Evolutionary conservation across 257 asterid species (phyloP).

Genomic region (Nicotiana tomentosiformis): DNA sequence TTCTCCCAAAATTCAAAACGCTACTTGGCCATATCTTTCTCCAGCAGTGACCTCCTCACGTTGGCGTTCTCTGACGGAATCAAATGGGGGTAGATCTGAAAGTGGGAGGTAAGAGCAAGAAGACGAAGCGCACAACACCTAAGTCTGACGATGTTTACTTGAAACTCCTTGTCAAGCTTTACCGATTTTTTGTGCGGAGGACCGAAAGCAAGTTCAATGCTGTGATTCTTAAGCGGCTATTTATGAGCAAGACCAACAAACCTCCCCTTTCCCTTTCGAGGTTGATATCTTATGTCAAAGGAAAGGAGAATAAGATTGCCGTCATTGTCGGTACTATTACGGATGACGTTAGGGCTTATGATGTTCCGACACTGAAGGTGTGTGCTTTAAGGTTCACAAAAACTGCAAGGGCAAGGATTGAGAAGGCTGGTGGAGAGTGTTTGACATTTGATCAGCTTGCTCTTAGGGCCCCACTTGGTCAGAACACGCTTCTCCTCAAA

Average conservation of each 20-base stretch:
- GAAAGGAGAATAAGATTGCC: conserved; percentile 74
- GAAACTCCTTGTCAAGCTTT: conserved; percentile 73
- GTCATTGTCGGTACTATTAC: conserved; percentile 80
- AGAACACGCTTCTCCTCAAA: conserved; percentile 60
- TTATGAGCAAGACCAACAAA: conserved; percentile 86
- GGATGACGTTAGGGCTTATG: conserved; percentile 58
- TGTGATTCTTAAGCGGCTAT: conserved; percentile 70
- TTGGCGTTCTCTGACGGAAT: too few relatives aligned
- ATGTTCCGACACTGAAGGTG: conserved; percentile 70
- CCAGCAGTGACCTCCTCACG: too few relatives aligned
- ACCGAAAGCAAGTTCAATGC: conserved; percentile 21
- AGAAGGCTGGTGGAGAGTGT: too few relatives aligned
- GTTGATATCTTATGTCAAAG: conserved; percentile 48
- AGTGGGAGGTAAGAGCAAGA: conserved; percentile 90
- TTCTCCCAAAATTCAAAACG: too few relatives aligned
- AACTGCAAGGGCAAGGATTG: conserved; percentile 64
- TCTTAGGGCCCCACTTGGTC: conserved; percentile 84
- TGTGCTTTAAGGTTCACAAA: conserved; percentile 80
- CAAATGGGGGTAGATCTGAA: conserved; percentile 63
- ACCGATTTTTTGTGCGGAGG: conserved; percentile 83
- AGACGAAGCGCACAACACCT: conserved; percentile 74
- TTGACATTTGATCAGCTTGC: too few relatives aligned
- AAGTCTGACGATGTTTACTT: conserved; percentile 65
- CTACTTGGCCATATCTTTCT: too few relatives aligned
- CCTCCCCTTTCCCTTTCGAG: conserved; percentile 81